Conservation (phyloP, 2,329 filamentous ascomycete species). For the Bipolaris cookei region DNA sequence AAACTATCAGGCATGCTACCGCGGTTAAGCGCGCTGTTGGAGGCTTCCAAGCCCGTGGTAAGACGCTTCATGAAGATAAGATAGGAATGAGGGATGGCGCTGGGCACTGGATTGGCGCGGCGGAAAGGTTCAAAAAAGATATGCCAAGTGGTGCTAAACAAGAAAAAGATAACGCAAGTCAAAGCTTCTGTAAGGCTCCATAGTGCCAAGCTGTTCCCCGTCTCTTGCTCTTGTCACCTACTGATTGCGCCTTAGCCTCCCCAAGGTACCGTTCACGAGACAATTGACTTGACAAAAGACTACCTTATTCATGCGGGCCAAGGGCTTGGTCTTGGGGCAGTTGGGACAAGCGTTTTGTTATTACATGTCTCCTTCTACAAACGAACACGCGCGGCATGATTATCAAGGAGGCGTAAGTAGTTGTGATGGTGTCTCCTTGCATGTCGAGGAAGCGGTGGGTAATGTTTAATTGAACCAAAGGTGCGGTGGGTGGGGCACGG, state of each 20-base stretch:
- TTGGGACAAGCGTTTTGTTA: slow-evolving; percentile 26
- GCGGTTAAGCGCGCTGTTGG: slow-evolving; percentile 28
- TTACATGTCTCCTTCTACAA: slow-evolving; percentile 17
- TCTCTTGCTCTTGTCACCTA: slow-evolving; percentile 14
- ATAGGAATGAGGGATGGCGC: slow-evolving; percentile 28
- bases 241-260: slow-evolving; percentile 11
- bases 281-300: neutral
- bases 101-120: slow-evolving; percentile 21
- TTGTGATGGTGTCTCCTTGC: neutral
- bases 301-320: slow-evolving; percentile 19
- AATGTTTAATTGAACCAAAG: neutral
- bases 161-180: slow-evolving; percentile 27
- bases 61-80: slow-evolving; percentile 24
- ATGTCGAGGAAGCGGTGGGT: neutral
- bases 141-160: slow-evolving; percentile 30
- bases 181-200: slow-evolving; percentile 20
- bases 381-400: slow-evolving; percentile 11
- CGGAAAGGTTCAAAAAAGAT: slow-evolving; percentile 28
- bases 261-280: neutral
- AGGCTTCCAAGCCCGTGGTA: slow-evolving; percentile 29
- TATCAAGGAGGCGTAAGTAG: slow-evolving; percentile 10
- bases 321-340: slow-evolving; percentile 23
- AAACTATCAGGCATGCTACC: slow-evolving; percentile 15
- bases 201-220: slow-evolving; percentile 6
- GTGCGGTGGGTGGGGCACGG: neutral